These are phyloP conservation scores for Pistacia integerrima DNA, from an alignment of 345 rosid species.

Conservation along the genomic window DNA sequence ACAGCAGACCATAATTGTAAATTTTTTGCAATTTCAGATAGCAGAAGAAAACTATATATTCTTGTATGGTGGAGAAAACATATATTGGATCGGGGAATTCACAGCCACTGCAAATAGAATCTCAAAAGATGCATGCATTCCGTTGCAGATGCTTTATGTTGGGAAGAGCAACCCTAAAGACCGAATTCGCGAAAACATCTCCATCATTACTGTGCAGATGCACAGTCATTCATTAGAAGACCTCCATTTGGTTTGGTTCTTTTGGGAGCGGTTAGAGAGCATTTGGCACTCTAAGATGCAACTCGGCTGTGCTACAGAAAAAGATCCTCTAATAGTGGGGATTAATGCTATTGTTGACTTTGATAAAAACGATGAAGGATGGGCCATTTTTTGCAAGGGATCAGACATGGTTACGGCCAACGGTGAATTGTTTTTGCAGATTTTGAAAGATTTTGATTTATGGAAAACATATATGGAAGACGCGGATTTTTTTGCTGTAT, in stretches of 20 bases:
- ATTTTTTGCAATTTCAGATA: too few species aligned
- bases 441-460: neutral
- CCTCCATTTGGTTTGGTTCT: conserved; percentile 25
- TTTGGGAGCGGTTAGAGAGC: conserved; percentile 49
- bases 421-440: too few species aligned
- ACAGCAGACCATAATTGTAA: too few species aligned
- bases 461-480: neutral
- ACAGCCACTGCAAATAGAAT: conserved; percentile 15
- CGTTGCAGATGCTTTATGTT: conserved; percentile 32
- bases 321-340: conserved; percentile 35
- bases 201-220: neutral
- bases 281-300: conserved; percentile 39
- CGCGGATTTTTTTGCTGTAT: conserved; percentile 14
- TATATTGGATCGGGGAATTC: conserved; percentile 40
- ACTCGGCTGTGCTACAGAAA: conserved; percentile 10
- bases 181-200: neutral
- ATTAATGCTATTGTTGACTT: conserved; percentile 37
- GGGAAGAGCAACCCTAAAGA: conserved; percentile 39
- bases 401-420: neutral
- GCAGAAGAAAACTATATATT: conserved; percentile 30
- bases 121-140: conserved; percentile 20
- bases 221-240: conserved; percentile 25
- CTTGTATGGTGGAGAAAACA: conserved; percentile 44
- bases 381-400: conserved; percentile 36
- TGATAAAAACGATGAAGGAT: conserved; percentile 33